A percentile compares a stretch with the other conserved stretches of the same genome.
phyloP scores from a whole-genome alignment of 345 rosid genomes.

The Citrus cavaleriei region DNA sequence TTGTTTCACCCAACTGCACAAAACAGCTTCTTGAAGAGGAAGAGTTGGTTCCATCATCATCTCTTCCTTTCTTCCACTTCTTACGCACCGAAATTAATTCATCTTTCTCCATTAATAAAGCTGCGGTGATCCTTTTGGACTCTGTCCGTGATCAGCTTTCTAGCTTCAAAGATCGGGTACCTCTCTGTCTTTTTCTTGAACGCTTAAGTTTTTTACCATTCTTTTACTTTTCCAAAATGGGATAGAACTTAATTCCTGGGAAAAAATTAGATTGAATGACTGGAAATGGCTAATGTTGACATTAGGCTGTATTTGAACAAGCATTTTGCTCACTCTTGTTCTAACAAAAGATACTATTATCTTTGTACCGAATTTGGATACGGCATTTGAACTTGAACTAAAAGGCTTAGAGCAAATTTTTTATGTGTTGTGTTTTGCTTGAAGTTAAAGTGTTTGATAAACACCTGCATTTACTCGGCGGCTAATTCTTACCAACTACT shows the following conservation, averaged over 20 bases:
- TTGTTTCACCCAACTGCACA: constrained; percentile 20
- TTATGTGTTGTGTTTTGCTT: neutral
- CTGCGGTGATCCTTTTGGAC: constrained; percentile 37
- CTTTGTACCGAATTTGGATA: neutral
- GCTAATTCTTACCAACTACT: neutral
- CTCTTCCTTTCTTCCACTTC: constrained; percentile 32
- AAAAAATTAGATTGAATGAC: neutral
- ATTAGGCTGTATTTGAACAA: neutral
- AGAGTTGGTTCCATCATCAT: constrained; percentile 27
- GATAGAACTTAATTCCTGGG: neutral
- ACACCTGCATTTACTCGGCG: too few relatives aligned
- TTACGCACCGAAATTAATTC: constrained; percentile 31
- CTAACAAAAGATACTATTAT: neutral
- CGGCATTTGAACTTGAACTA: neutral
- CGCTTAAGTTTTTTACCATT: neutral
- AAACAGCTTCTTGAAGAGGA: constrained; percentile 7
- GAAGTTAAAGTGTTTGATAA: neutral
- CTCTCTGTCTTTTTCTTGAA: neutral
- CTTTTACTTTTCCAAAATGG: neutral
- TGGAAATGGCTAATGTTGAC: neutral
- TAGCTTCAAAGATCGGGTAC: constrained; percentile 39
- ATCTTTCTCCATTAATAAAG: constrained; percentile 34
- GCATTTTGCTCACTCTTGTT: neutral
- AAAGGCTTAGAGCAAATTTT: neutral
- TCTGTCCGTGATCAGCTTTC: constrained; percentile 24